Conservation (phyloP, 306 rosid genomes). For the Notholithocarpus densiflorus region DNA sequence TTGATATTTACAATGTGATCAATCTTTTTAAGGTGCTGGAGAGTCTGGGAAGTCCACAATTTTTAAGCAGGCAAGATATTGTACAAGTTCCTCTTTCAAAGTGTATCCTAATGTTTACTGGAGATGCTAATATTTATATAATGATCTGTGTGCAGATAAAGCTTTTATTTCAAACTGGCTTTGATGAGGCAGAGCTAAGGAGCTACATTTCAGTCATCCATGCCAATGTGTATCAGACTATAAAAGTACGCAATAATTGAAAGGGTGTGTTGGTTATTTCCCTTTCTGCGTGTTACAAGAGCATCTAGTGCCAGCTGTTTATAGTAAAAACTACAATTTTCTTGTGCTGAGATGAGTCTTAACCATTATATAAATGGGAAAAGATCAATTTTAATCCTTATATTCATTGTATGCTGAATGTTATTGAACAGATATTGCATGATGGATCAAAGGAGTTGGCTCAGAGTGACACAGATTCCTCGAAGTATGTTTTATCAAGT, state of each 20-base stretch:
- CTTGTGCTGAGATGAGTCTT: conserved; percentile 32
- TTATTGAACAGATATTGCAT: conserved; percentile 64
- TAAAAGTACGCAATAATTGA: conserved; percentile 99
- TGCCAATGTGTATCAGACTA: conserved; percentile 99
- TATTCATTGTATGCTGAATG: conserved; percentile 10
- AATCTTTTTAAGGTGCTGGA: conserved; percentile 64
- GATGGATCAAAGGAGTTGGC: conserved; percentile 93
- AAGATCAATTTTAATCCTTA: conserved; percentile 21
- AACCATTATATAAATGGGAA: background rate
- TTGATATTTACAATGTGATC: conserved; percentile 15
- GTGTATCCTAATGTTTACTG: conserved; percentile 2
- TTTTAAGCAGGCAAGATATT: conserved; percentile 80
- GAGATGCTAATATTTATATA: conserved; percentile 12
- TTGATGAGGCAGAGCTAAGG: conserved; percentile 91
- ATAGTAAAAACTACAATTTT: conserved; percentile 20
- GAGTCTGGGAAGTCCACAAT: conserved; percentile 97
- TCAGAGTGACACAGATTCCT: conserved; percentile 58
- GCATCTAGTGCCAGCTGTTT: conserved; percentile 37
- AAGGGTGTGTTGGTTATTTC: conserved; percentile 99
- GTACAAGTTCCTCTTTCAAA: conserved; percentile 9
- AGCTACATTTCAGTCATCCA: conserved; percentile 91
- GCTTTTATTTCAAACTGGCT: conserved; percentile 94
- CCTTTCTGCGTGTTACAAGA: conserved; percentile 55
- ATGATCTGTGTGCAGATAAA: conserved; percentile 60
- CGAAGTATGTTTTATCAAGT: conserved; percentile 58